Evolutionary conservation across 164 flowering plant genomes (phyloP).

Genomic region (Dillenia suffruticosa): DNA sequence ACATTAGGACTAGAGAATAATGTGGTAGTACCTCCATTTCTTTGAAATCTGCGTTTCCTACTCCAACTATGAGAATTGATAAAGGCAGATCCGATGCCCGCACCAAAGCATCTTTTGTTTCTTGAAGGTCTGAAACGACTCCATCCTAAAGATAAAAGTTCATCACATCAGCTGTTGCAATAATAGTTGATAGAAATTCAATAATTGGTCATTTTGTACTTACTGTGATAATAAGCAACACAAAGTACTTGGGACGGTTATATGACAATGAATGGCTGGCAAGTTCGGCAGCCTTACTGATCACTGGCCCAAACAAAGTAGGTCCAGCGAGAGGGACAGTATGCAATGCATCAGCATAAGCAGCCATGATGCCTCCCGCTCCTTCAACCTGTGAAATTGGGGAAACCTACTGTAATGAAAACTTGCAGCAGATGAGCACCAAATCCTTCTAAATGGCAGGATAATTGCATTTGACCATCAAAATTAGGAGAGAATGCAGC

Average conservation of each 20-base stretch:
- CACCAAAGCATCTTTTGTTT: conserved; percentile 80
- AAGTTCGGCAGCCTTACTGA: conserved; percentile 74
- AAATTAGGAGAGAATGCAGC: no score
- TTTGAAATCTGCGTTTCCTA: conserved; percentile 80
- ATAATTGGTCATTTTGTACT: neutral
- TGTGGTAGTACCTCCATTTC: conserved; percentile 74
- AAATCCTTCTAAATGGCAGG: no score
- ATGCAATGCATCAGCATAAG: conserved; percentile 65
- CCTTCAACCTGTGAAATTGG: conserved; percentile 64
- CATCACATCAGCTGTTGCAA: neutral
- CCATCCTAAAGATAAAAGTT: conserved; percentile 60
- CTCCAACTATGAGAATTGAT: conserved; percentile 90
- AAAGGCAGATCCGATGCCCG: conserved; percentile 92
- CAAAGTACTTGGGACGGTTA: conserved; percentile 52
- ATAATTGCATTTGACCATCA: no score
- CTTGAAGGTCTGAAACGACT: conserved; percentile 76
- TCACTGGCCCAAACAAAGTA: conserved; percentile 80
- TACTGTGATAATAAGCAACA: conserved; percentile 86
- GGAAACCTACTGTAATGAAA: neutral
- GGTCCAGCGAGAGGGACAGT: conserved; percentile 80
- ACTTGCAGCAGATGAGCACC: neutral
- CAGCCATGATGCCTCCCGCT: conserved; percentile 75
- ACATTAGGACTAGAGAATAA: neutral
- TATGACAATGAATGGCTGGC: conserved; percentile 48
- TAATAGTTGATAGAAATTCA: neutral